A percentile compares a stretch with the other conserved stretches of the same genome.
These are phyloP conservation scores for Arthromyces matolae DNA, from an alignment of 768 basidiomycete genomes.

Conservation along the genomic window DNA sequence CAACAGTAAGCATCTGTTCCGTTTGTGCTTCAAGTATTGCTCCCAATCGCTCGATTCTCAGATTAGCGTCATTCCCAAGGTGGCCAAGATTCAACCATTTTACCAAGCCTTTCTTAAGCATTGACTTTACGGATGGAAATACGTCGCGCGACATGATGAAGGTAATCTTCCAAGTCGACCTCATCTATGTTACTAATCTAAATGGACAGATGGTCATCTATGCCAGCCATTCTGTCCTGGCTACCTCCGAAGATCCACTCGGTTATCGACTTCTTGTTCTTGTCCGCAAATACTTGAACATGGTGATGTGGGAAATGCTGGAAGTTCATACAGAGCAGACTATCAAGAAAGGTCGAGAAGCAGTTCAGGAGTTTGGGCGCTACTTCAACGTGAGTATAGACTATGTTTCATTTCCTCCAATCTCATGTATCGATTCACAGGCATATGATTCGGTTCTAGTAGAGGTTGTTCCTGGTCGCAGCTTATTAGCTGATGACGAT, in stretches of 20 bases:
- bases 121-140: background rate
- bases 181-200: background rate
- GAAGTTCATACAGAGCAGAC: background rate
- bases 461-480: background rate
- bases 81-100: background rate
- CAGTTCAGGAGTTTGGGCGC: background rate
- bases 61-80: background rate
- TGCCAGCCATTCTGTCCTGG: constrained; percentile 3
- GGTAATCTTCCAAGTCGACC: background rate
- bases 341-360: background rate
- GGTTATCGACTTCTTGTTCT: background rate
- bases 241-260: background rate
- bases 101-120: background rate
- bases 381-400: background rate
- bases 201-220: background rate
- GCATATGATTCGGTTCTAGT: constrained; percentile 18
- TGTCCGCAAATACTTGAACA: background rate
- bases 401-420: background rate
- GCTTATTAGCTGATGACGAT: constrained; percentile 20
- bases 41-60: background rate
- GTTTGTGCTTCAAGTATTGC: background rate
- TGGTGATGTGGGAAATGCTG: constrained; percentile 3
- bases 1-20: background rate
- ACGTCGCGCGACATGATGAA: background rate
- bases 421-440: constrained; percentile 15